phyloP scores from a whole-genome alignment of 768 basidiomycete species.

The Butyriboletus loyo region DNA sequence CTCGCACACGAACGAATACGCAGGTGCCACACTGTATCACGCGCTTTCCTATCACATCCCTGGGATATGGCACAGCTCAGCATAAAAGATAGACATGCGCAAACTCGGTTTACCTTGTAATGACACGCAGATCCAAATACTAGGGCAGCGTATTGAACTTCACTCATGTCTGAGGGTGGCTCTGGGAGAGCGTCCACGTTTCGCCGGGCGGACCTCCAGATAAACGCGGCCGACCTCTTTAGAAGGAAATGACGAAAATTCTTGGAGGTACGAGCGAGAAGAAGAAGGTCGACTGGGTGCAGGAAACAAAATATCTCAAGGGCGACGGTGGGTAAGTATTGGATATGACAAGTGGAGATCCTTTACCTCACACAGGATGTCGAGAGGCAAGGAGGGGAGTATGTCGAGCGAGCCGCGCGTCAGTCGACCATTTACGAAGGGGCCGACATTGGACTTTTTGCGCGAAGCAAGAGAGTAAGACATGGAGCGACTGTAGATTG shows the following conservation, averaged over 20 bases:
- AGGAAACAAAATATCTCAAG: constrained; percentile 44
- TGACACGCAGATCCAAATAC: constrained; percentile 47
- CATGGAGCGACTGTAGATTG: constrained; percentile 1
- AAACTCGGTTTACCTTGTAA: constrained; percentile 19
- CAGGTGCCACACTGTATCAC: constrained; percentile 32
- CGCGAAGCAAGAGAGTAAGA: neutral
- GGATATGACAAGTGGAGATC: neutral
- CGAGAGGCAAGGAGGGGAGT: constrained; percentile 37
- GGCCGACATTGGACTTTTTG: neutral
- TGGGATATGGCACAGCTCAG: constrained; percentile 6
- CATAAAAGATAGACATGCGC: neutral
- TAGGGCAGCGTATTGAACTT: constrained; percentile 50
- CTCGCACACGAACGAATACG: constrained; percentile 31
- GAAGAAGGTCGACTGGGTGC: constrained; percentile 44
- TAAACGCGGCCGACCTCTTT: constrained; percentile 24
- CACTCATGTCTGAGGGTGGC: constrained; percentile 44
- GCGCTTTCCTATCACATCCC: constrained; percentile 25
- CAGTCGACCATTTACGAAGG: neutral
- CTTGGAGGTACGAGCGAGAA: constrained; percentile 43
- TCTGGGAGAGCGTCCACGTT: constrained; percentile 42
- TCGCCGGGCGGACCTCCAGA: constrained; percentile 34
- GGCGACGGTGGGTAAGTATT: neutral
- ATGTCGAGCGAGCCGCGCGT: constrained; percentile 19
- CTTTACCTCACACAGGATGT: constrained; percentile 27
- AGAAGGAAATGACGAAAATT: constrained; percentile 41